Percentiles rank a stretch among this genome's conserved stretches.
Evolutionary conservation across 2,329 filamentous ascomycete species (phyloP).

Genomic region (Huntiella decipiens): DNA sequence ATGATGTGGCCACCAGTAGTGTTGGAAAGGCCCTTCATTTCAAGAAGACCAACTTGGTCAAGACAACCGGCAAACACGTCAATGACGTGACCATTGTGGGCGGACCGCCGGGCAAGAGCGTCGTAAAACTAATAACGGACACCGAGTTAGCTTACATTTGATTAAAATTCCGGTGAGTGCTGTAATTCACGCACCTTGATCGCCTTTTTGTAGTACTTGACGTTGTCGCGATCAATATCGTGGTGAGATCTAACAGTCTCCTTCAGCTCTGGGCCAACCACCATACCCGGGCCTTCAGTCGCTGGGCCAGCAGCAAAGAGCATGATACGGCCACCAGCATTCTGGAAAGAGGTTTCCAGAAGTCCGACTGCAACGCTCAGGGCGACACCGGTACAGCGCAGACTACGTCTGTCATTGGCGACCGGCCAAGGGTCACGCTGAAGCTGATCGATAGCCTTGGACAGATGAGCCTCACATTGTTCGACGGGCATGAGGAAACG

Average conservation of each 20-base stretch:
- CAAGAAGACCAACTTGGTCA: conserved; percentile 87
- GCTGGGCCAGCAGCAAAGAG: conserved; percentile 87
- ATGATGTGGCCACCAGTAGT: conserved; percentile 97
- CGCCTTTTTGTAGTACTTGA: conserved; percentile 99
- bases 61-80: conserved; percentile 96
- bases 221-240: conserved; percentile 95
- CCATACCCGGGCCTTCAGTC: conserved; percentile 90
- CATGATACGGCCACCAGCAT: conserved; percentile 90
- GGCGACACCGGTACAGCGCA: conserved; percentile 91
- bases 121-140: conserved; percentile 61
- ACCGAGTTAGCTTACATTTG: conserved; percentile 14
- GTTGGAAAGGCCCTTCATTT: conserved; percentile 96
- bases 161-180: conserved; percentile 5
- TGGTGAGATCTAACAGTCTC: conserved; percentile 97
- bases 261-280: conserved; percentile 85
- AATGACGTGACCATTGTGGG: conserved; percentile 92
- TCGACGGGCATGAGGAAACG: conserved; percentile 87
- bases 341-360: conserved; percentile 87
- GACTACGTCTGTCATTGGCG: conserved; percentile 71
- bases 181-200: conserved; percentile 46
- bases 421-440: conserved; percentile 98
- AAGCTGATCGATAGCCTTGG: conserved; percentile 82
- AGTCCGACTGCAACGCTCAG: conserved; percentile 84
- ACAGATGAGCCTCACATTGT: conserved; percentile 93
- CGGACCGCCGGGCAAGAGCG: conserved; percentile 74